Base-by-base conservation (phyloP, 2,329 filamentous ascomycete species). In the Parastagonospora nodorum region DNA sequence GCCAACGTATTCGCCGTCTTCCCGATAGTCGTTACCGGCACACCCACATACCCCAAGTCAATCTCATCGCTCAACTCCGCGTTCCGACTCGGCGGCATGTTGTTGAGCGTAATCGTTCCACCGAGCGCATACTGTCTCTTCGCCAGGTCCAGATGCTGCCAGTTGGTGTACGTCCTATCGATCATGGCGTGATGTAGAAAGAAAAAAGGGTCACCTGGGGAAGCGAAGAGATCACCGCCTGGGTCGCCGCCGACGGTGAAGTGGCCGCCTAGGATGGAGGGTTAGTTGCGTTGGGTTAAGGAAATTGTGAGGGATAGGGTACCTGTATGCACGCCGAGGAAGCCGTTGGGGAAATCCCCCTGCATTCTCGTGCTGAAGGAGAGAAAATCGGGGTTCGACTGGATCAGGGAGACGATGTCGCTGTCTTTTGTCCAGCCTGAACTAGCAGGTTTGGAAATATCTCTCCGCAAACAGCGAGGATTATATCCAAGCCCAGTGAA, bases 141-240 rank as follows among this genome's bases (percentile, higher is more conserved):
- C 41, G 63, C 57, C 32, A 71, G 57, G 42, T 80, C 72, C 40
- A 75, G 63, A 50, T 77, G 78, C 63, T 82, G 79, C 80, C 80
- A 82, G 11, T 76, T 78, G 77, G 77, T 80, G 67, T 73, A 82
- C 2, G 73, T 60, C 2, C 78, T 71, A 55, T 82, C 80, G 24
- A 82, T 76, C 66, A 75, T 74, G 2, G 71, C 72, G 50, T 81
- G 79, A 54, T 81, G 74, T 72, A 49, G 68, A 61, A 73, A 82
- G 66, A 81, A 81, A 28, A 64, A 51, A 2, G 77, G 77, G 33
- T 82, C 78, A 6, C 68, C 73, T 1, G 80, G 78, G 8, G 75
- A 78, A 1, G 74, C 72, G 48, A 75, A 78, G 16, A 79, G 62
- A 63, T 82, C 79, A 15, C 75, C 74, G 2, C 74, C 77, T 0